phyloP scores from a whole-genome alignment of 306 rosid species.

The Comarum palustre region DNA sequence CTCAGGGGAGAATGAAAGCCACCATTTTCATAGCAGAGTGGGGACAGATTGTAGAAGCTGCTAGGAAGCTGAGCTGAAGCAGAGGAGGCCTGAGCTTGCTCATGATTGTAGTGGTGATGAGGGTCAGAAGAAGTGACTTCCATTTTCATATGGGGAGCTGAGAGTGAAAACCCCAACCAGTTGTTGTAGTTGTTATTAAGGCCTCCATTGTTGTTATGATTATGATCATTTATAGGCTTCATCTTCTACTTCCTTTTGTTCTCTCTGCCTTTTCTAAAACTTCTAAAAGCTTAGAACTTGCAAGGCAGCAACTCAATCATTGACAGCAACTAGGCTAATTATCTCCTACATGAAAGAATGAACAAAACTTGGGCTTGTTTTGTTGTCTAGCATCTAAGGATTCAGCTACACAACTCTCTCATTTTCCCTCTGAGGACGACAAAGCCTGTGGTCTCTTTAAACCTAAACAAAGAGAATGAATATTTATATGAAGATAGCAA shows the following conservation, averaged over 20 bases:
- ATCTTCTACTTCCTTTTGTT: slow-evolving; percentile 28
- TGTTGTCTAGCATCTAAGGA: slow-evolving; percentile 35
- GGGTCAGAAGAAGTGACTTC: slow-evolving; percentile 43
- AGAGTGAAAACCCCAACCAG: slow-evolving; percentile 96
- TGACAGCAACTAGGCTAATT: slow-evolving; percentile 52
- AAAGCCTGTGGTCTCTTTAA: slow-evolving; percentile 59
- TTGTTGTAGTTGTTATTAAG: slow-evolving; percentile 28
- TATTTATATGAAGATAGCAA: slow-evolving; percentile 8
- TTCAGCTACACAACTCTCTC: not conserved
- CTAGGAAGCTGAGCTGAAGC: slow-evolving; percentile 41
- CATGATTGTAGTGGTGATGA: slow-evolving; percentile 30
- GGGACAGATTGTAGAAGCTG: slow-evolving; percentile 37
- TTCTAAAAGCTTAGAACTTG: slow-evolving; percentile 8
- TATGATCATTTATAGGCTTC: slow-evolving; percentile 62
- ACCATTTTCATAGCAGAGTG: slow-evolving; percentile 47
- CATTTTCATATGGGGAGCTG: slow-evolving; percentile 90
- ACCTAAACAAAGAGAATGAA: slow-evolving; percentile 80
- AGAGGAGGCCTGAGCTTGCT: slow-evolving; percentile 36
- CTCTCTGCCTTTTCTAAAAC: slow-evolving; percentile 7
- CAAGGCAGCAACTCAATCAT: slow-evolving; percentile 52
- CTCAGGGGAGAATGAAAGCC: slow-evolving; percentile 58
- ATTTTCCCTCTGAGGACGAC: slow-evolving; percentile 25
- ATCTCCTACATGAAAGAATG: slow-evolving; percentile 21
- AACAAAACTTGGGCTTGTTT: slow-evolving; percentile 15
- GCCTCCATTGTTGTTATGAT: slow-evolving; percentile 26